Evolutionary conservation across 2,329 filamentous ascomycete genomes (phyloP).

Genomic region (Botryotinia globosa): DNA sequence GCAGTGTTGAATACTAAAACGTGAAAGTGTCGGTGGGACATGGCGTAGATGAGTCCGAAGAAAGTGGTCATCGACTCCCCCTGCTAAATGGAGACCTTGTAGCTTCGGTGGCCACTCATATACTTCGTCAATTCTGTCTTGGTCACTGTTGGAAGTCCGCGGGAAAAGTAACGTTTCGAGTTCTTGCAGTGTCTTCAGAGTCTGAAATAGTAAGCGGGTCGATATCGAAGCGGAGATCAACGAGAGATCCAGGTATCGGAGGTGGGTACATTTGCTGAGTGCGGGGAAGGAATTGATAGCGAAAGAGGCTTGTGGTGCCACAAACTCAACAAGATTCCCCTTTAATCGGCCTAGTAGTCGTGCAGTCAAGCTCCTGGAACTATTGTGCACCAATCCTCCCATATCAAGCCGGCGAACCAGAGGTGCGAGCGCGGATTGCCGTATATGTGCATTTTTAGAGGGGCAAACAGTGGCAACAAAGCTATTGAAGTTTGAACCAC

Average conservation of each 20-base stretch:
- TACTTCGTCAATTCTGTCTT: constrained; percentile 18
- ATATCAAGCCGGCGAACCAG: constrained; percentile 38
- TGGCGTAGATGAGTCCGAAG: constrained; percentile 29
- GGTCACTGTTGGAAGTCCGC: constrained; percentile 32
- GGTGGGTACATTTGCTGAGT: constrained; percentile 37
- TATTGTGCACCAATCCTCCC: constrained; percentile 38
- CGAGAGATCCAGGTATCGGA: constrained; percentile 37
- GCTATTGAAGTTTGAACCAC: constrained; percentile 34
- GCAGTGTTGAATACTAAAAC: constrained; percentile 38
- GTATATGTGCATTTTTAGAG: constrained; percentile 40
- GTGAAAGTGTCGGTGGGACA: constrained; percentile 29
- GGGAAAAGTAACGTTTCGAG: constrained; percentile 38
- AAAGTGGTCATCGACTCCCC: constrained; percentile 36
- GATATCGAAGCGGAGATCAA: constrained; percentile 38
- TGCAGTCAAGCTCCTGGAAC: constrained; percentile 36
- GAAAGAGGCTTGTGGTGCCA: constrained; percentile 39
- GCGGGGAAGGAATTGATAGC: constrained; percentile 39
- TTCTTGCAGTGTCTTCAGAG: constrained; percentile 32
- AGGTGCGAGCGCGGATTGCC: constrained; percentile 32
- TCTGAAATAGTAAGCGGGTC: constrained; percentile 36
- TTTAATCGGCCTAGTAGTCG: constrained; percentile 38
- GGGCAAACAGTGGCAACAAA: constrained; percentile 39
- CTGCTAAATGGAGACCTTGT: constrained; percentile 36
- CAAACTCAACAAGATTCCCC: constrained; percentile 37
- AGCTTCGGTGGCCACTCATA: constrained; percentile 38